Evolutionary conservation across 306 rosid species (phyloP), one percentile per base, ranked within the genome.

Genomic region (Spatholobus suberectus): DNA sequence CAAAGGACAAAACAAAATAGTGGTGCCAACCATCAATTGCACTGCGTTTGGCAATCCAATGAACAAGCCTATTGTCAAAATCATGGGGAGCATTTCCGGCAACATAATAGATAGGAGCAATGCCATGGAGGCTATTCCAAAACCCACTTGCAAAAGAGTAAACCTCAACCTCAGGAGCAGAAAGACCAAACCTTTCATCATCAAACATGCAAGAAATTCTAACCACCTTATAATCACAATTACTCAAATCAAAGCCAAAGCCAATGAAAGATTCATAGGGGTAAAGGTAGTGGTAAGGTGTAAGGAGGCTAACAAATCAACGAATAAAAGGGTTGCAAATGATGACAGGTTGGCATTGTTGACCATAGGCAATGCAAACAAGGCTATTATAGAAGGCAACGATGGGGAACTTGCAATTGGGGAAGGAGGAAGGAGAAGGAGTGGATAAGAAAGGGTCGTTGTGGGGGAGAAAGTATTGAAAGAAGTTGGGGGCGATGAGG

Each of bases 321-420:
- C 82, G 67, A 35, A 85, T 10, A 43, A 15, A 58, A 0, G 88
- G 88, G 83, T 81, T 85, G 61, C 83, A 81, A 0, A 85, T 15
- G 26, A 76, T 20, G 18, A 76, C 54, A 8, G 29, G 0, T n/a
- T 26, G 71, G 20, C 55, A 55, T 0, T 32, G 9, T 0, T 34
- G 12, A 11, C 65, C 51, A 51, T n/a, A 18, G 17, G 65, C 43
- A 34, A 81, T 3, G 79, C 85, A 85, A 0, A 85, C 44, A 46
- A 81, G 77, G 11, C 80, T 83, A 26, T 81, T 43, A 21, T 65
- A 81, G 69, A 75, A 47, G 5, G 82, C 74, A 15, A 77, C 63
- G 4, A 68, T 70, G 5, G 57, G 62, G 51, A 58, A 52, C 13
- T 69, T 43, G 2, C 7, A 14, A 18, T 76, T 2, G 8, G 20